Conservation (phyloP, 768 basidiomycete species). For the Tubosaeta sp. region DNA sequence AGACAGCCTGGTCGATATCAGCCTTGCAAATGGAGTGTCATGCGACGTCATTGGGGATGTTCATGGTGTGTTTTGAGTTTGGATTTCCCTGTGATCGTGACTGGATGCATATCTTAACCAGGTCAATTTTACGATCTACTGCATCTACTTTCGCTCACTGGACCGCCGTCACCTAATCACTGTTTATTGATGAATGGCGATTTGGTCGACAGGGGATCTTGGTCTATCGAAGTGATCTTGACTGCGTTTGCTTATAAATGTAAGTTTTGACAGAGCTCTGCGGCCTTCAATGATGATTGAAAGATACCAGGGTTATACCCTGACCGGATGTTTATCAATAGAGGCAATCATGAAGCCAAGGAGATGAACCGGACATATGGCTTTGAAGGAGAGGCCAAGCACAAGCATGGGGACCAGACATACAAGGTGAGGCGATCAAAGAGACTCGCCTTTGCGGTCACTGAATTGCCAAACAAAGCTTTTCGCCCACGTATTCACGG, state of each 20-base stretch:
- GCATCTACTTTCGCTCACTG: conserved; percentile 82
- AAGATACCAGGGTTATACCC: conserved; percentile 80
- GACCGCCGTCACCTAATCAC: conserved; percentile 80
- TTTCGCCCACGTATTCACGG: conserved; percentile 91
- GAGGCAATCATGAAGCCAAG: conserved; percentile 95
- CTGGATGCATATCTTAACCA: conserved; percentile 27
- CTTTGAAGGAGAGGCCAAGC: conserved; percentile 93
- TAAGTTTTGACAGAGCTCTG: conserved; percentile 31
- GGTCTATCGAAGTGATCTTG: conserved; percentile 91
- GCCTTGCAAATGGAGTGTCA: conserved; percentile 70
- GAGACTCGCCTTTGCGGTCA: background rate
- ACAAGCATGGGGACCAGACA: conserved; percentile 93
- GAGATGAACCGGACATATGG: conserved; percentile 97
- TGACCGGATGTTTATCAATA: conserved; percentile 84
- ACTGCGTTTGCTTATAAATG: conserved; percentile 96
- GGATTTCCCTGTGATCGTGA: background rate
- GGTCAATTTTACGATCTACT: conserved; percentile 95
- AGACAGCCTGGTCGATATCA: conserved; percentile 74
- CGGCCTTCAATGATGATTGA: conserved; percentile 9
- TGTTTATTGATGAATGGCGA: conserved; percentile 90
- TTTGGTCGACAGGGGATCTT: conserved; percentile 95
- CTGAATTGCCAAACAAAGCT: conserved; percentile 44
- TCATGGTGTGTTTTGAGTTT: conserved; percentile 55
- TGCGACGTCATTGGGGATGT: conserved; percentile 96
- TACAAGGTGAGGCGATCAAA: conserved; percentile 60